Evolutionary conservation across 1,284 basidiomycete genomes (phyloP).

Genomic region (Sutorius eximius): DNA sequence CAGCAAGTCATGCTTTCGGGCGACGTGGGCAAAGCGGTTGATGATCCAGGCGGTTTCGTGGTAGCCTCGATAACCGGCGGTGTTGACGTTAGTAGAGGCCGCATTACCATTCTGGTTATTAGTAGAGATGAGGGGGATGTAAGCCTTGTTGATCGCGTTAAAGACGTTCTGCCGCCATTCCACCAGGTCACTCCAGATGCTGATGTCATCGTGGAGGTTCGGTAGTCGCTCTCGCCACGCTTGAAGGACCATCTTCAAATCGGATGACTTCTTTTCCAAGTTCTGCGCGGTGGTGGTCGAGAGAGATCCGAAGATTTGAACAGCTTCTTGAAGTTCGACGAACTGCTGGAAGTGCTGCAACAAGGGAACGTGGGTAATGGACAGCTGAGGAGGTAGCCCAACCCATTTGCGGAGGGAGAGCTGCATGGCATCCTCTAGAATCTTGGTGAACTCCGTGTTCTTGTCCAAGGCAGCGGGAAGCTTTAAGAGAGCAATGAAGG

Average conservation of each 20-base stretch:
- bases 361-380: conserved; percentile 90
- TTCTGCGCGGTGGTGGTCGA: conserved; percentile 87
- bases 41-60: conserved; percentile 99
- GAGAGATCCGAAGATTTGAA: conserved; percentile 91
- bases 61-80: conserved; percentile 96
- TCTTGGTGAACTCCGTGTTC: conserved; percentile 79
- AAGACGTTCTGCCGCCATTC: conserved; percentile 96
- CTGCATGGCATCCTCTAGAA: conserved; percentile 97
- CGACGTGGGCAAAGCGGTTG: conserved; percentile 99
- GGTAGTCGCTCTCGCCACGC: conserved; percentile 98
- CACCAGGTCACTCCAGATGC: conserved; percentile 97
- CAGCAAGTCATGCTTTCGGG: conserved; percentile 93
- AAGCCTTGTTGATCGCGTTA: conserved; percentile 95
- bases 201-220: conserved; percentile 97
- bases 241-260: conserved; percentile 94
- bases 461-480: conserved; percentile 65
- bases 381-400: conserved; percentile 82
- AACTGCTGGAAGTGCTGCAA: conserved; percentile 99
- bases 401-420: conserved; percentile 96
- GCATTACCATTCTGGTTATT: conserved; percentile 50
- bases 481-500: conserved; percentile 86
- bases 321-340: conserved; percentile 96
- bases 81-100: conserved; percentile 64
- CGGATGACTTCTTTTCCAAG: conserved; percentile 91
- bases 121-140: conserved; percentile 83